phyloP scores from a whole-genome alignment of 139 green algal genomes.

The Ettlia oleoabundans region DNA sequence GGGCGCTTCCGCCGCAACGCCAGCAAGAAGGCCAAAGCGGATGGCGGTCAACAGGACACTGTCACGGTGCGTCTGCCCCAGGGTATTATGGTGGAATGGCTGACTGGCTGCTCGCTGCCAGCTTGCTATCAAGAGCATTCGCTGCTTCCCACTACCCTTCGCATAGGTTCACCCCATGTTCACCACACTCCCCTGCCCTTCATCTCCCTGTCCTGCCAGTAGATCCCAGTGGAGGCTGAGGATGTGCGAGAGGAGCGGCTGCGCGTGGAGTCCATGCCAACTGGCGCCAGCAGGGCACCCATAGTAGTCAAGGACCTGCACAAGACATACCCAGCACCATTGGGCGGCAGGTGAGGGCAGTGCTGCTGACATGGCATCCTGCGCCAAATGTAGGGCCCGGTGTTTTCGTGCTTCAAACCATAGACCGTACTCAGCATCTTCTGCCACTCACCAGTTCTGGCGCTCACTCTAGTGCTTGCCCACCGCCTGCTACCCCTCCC shows the following conservation, averaged over 20 bases:
- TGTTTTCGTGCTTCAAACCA: too few relatives aligned
- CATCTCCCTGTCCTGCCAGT: neutral
- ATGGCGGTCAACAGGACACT: neutral
- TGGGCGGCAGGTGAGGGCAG: constrained; percentile 50
- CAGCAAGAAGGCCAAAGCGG: neutral
- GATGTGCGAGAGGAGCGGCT: constrained; percentile 56
- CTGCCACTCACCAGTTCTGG: too few relatives aligned
- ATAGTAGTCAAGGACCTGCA: constrained; percentile 82
- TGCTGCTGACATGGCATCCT: neutral
- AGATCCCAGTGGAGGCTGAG: constrained; percentile 45
- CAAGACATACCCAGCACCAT: constrained; percentile 78
- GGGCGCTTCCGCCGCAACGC: constrained; percentile 19
- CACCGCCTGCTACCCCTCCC: neutral
- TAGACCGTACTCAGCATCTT: too few relatives aligned
- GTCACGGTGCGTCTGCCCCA: constrained; percentile 5
- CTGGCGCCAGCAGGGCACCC: constrained; percentile 30
- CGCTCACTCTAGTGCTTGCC: neutral
- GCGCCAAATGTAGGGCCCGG: too few relatives aligned
- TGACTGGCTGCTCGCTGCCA: neutral
- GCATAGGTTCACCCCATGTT: neutral
- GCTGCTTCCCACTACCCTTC: too few relatives aligned
- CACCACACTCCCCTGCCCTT: neutral
- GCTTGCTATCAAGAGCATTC: too few relatives aligned
- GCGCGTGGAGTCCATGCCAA: constrained; percentile 38
- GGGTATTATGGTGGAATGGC: neutral